Evolutionary conservation across 2,329 filamentous ascomycete genomes (phyloP), one percentile per base, ranked within the genome.

Genomic region (Westerdykella ornata): DNA sequence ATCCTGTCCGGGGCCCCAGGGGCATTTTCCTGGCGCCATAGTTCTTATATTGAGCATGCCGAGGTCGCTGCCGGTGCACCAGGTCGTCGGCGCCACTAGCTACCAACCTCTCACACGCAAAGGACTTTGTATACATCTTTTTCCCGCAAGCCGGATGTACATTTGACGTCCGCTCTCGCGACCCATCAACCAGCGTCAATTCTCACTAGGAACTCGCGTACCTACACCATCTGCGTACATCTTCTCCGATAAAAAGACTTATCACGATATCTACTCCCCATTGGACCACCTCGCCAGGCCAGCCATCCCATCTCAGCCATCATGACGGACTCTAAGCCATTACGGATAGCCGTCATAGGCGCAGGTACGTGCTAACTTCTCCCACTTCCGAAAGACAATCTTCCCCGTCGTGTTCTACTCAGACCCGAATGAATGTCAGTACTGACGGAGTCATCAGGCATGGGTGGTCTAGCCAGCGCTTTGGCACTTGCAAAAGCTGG

Each of bases 401-500:
- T 11, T 14, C 19, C 34, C 8, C 5, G 17, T 11, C 19, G 4
- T 20, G 6, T 26, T 20, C 12, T 26, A 29, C 34, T 12, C 17
- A 20, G 5, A 31, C 4, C 11, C 26, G 4, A 6, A 9, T 22
- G 15, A 20, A 11, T 19, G 31, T 20, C 28, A 15, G 14, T 19
- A 30, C 45, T 59, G 36, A 58, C 45, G 43, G 2, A n/a, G 2
- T 9, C 13, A n/a, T 3, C 34, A 83, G 84, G 85, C 49, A 90
- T 92, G 84, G 85, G 85, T 39, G 86, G 86, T 19, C 71, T 90
- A 19, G 79, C 82, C 43, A 75, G 73, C 38, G 84, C 85, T 5
- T 74, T 90, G 28, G 78, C 84, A 11, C 75, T 90, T 28, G 84
- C 85, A 31, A 84, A 84, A 66, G 80, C 81, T 53, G 86, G 85